Conservation (phyloP, 345 rosid species). For the Angophora floribunda region DNA sequence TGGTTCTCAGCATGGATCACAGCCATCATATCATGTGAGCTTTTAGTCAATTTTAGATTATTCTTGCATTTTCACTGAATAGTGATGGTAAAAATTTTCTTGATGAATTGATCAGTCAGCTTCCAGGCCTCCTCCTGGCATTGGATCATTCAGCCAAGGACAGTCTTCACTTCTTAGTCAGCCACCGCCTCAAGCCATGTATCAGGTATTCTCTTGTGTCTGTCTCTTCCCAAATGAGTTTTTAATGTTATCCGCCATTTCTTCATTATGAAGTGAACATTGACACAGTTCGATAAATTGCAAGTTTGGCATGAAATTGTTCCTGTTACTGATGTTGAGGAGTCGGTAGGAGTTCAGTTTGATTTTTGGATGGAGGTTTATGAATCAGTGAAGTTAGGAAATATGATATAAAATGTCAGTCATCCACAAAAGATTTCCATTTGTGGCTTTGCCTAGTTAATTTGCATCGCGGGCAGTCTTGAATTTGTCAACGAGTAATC, state of each 20-base stretch:
- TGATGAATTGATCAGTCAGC: conserved; percentile 39
- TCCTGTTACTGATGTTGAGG: neutral
- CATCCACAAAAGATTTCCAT: neutral
- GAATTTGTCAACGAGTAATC: neutral
- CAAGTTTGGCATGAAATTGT: neutral
- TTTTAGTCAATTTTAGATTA: neutral
- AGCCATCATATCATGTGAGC: conserved; percentile 75
- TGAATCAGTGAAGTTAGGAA: neutral
- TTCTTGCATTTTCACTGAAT: neutral
- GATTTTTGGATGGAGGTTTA: neutral
- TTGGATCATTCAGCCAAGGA: conserved; percentile 59
- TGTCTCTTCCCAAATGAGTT: neutral
- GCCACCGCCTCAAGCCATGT: conserved; percentile 31
- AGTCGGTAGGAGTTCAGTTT: neutral
- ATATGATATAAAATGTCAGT: neutral
- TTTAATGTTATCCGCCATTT: neutral
- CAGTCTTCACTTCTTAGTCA: conserved; percentile 57
- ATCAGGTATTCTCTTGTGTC: conserved; percentile 36
- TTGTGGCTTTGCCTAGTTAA: neutral
- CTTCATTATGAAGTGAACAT: neutral
- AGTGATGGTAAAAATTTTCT: neutral
- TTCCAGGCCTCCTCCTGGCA: conserved; percentile 40
- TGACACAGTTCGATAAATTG: neutral
- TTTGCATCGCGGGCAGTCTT: neutral
- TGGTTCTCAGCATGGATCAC: conserved; percentile 67